phyloP scores from a whole-genome alignment of 495 filamentous ascomycete genomes.

The Aspergillus ostianus region DNA sequence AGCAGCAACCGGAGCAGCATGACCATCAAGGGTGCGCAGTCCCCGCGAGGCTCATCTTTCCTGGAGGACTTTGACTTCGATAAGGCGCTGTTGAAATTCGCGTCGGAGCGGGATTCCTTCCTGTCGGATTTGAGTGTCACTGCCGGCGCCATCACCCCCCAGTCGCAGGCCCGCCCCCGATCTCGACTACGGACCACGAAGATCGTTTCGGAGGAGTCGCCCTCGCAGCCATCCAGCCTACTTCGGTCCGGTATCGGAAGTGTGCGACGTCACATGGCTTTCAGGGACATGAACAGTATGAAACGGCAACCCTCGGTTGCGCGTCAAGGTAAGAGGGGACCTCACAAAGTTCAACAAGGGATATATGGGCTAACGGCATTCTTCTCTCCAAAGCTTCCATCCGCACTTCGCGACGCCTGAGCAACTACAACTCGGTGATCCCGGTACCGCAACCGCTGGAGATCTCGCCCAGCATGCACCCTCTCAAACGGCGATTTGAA shows the following conservation, averaged over 20 bases:
- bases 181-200: slow-evolving; percentile 76
- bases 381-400: slow-evolving; percentile 66
- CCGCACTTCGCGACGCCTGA: slow-evolving; percentile 82
- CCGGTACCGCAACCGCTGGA: slow-evolving; percentile 88
- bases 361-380: neutral
- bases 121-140: slow-evolving; percentile 88
- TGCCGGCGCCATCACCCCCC: slow-evolving; percentile 74
- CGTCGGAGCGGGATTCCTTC: slow-evolving; percentile 89
- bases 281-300: slow-evolving; percentile 91
- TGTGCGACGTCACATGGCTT: slow-evolving; percentile 82
- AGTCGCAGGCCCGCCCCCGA: slow-evolving; percentile 58
- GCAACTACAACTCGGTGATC: slow-evolving; percentile 98
- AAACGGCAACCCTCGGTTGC: slow-evolving; percentile 80
- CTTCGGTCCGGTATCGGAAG: slow-evolving; percentile 65
- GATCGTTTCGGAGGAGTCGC: slow-evolving; percentile 71
- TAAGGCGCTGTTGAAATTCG: slow-evolving; percentile 86
- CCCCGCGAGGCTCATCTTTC: slow-evolving; percentile 34
- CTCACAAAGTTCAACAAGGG: neutral
- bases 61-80: slow-evolving; percentile 84
- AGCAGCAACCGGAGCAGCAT: slow-evolving; percentile 86
- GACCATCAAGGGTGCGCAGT: slow-evolving; percentile 65
- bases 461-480: slow-evolving; percentile 89
- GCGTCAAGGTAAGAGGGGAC: slow-evolving; percentile 63
- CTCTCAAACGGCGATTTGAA: slow-evolving; percentile 88
- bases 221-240: slow-evolving; percentile 39